Base-by-base conservation (phyloP, 441 rosid species). In the Hura crepitans region DNA sequence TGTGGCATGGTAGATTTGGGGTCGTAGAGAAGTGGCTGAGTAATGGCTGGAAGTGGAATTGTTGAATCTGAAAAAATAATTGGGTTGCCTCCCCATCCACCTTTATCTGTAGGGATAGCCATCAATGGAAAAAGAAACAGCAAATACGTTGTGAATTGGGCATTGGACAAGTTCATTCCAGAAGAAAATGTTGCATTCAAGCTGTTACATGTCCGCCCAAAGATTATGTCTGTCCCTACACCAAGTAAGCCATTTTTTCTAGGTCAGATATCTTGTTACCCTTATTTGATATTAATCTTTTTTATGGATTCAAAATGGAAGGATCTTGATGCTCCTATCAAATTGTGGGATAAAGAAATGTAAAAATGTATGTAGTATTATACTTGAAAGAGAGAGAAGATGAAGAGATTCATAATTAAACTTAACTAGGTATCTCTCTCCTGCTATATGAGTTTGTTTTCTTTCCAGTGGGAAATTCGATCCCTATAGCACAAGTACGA, bases 401-500 rank as follows among this genome's bases (percentile, higher is more conserved):
- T 60, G 56, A 30, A 46, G 39, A 47, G 30, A 42, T n/a, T 51
- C 39, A 23, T 25, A 72, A 20, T 49, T 15, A 22, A 39, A 28
- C 12, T 18, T 31, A 62, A 55, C 51, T 56, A 46, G 23, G 66
- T 51, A 23, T 28, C 27, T 22, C 17, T 65, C 22, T 53, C 53
- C 47, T 22, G 42, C 46, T 46, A 56, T 69, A 50, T 81, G 62
- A 35, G 53, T 39, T 54, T 35, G 20, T 66, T 27, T 58, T 43
- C 22, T 62, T 74, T 63, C 31, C 71, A 91, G 99, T 88, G 85
- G 99, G 98, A 66, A 85, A 85, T 72, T 73, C 23, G 5, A 73
- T 90, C 69, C 83, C 93, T 43, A 70, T 91, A 72, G 77, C 96
- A 53, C 88, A 89, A 81, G 91, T 84, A 51, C 87, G 97, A 70